These are phyloP conservation scores for Epichloe glyceriae DNA, from an alignment of 2,329 filamentous ascomycete species.

Conservation along the genomic window DNA sequence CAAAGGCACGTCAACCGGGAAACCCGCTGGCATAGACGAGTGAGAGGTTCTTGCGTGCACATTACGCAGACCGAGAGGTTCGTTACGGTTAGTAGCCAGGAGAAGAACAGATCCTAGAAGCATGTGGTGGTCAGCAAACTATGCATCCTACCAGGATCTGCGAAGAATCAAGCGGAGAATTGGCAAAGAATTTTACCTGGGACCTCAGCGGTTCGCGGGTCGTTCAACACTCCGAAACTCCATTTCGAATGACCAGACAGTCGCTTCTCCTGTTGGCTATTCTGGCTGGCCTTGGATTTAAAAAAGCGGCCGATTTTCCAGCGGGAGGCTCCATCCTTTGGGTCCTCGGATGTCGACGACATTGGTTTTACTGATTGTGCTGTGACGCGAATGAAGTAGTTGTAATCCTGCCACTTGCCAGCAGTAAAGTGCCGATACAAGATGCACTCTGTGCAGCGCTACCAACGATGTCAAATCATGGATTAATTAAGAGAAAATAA, in stretches of 20 bases:
- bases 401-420: neutral
- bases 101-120: conserved; percentile 9
- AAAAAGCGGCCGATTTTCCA: conserved; percentile 2
- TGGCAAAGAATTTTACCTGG: conserved; percentile 4
- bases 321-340: neutral
- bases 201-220: conserved; percentile 6
- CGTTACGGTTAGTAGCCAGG: conserved; percentile 9
- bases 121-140: no score
- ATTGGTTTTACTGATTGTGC: neutral
- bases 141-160: no score
- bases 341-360: conserved; percentile 3
- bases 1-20: conserved; percentile 22
- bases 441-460: neutral
- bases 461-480: neutral
- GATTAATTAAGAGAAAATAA: neutral
- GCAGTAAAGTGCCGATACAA: neutral
- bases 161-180: no score
- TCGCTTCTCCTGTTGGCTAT: neutral
- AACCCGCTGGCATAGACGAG: conserved; percentile 40
- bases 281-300: neutral
- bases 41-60: conserved; percentile 7
- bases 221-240: conserved; percentile 8
- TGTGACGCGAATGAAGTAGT: neutral
- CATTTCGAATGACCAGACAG: conserved; percentile 3
- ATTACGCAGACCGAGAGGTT: conserved; percentile 9